Evolutionary conservation across 192 early-diverging fungal genomes (phyloP).

Genomic region (Ramicandelaber brevisporus): DNA sequence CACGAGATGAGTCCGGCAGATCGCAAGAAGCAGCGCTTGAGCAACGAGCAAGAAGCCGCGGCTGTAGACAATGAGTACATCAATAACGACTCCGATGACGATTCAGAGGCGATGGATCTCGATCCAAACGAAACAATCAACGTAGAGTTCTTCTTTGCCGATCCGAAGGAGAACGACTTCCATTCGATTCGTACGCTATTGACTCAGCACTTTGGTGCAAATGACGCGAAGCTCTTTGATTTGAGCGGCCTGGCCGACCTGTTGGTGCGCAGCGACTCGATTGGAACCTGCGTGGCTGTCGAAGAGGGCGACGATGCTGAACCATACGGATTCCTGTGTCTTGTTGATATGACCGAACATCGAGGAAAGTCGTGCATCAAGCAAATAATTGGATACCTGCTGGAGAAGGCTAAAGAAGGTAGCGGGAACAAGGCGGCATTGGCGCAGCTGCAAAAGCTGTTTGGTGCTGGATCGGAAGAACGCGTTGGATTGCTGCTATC

Average conservation of each 20-base stretch:
- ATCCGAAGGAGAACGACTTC: conserved; percentile 51
- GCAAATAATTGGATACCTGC: conserved; percentile 22
- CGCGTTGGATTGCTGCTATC: conserved; percentile 34
- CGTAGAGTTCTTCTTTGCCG: conserved; percentile 72
- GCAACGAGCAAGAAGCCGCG: too few species aligned
- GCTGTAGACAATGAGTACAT: too few species aligned
- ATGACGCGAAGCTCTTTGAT: conserved; percentile 31
- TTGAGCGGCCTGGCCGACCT: conserved; percentile 38
- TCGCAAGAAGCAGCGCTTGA: too few species aligned
- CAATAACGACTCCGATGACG: too few species aligned
- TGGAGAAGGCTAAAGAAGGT: conserved; percentile 18
- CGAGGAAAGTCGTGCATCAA: conserved; percentile 17
- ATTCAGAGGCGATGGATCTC: too few species aligned
- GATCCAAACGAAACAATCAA: conserved; percentile 42
- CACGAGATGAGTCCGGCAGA: too few species aligned
- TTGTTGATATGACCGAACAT: conserved; percentile 33
- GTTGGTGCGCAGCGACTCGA: conserved; percentile 30
- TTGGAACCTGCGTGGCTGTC: conserved; percentile 58
- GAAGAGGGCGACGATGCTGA: conserved; percentile 50
- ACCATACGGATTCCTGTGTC: conserved; percentile 60
- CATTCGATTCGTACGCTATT: conserved; percentile 55
- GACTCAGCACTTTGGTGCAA: conserved; percentile 44
- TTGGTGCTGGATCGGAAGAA: too few species aligned
- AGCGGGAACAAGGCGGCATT: not conserved
- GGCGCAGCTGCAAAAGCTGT: conserved; percentile 1